Evolutionary conservation across 2,329 filamentous ascomycete genomes (phyloP).

Genomic region (Cladosporium oxysporum): DNA sequence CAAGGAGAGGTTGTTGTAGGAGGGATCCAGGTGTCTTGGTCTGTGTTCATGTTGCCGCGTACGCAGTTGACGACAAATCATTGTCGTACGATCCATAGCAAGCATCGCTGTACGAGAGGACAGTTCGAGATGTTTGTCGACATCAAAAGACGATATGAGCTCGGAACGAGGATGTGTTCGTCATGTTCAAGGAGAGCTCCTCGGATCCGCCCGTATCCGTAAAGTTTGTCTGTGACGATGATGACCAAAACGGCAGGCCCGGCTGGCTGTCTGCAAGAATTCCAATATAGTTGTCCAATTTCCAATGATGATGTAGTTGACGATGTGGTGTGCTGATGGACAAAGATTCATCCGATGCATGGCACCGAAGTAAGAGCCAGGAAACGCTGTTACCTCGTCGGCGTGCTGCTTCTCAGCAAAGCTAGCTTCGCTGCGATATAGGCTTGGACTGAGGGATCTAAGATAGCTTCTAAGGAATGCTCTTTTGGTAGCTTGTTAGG

Average conservation of each 20-base stretch:
- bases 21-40: neutral
- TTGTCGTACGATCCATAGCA: neutral
- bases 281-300: neutral
- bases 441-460: constrained; percentile 35
- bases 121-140: neutral
- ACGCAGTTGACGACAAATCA: neutral
- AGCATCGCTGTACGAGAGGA: neutral
- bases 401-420: constrained; percentile 33
- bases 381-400: constrained; percentile 12
- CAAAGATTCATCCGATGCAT: no score
- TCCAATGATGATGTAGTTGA: neutral
- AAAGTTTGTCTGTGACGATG: neutral
- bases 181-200: neutral
- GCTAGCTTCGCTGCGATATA: constrained; percentile 41
- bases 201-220: neutral
- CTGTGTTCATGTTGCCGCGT: neutral
- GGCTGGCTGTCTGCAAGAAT: neutral
- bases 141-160: neutral
- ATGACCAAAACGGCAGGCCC: constrained; percentile 13
- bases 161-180: neutral
- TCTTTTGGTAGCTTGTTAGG: constrained; percentile 24
- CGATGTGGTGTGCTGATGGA: neutral
- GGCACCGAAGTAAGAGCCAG: neutral
- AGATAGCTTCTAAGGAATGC: constrained; percentile 18
- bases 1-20: neutral